Base-by-base conservation (phyloP, 495 filamentous ascomycete genomes). In the Sporormia fimetaria region DNA sequence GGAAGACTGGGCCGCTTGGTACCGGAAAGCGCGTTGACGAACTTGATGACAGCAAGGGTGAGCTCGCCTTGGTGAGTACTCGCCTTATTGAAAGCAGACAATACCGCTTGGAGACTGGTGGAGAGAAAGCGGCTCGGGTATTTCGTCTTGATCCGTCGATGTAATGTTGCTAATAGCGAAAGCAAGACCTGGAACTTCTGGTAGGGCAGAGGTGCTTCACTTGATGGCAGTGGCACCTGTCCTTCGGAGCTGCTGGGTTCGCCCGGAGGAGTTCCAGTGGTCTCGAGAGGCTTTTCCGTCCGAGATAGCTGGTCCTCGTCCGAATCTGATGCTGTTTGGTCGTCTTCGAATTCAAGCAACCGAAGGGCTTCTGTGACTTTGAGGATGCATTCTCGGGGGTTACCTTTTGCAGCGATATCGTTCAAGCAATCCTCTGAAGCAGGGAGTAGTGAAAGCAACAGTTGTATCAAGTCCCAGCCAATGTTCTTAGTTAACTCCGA, bases 381-480 rank as follows among this genome's bases (percentile, higher is more conserved):
- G 43, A 98, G 66, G 27, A 94, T 81, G 25, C 95, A 90, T 56
- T 98, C 90, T 37, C 90, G 68, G 0, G 90, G 92, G 52, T 96
- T 98, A 16, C 90, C 90, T 34, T 87, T 63, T 7, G 78, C 68
- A 14, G 92, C 88, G 10, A 83, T 70, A 59, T 78, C 70, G 36
- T 83, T 75, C 1, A 98, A 70, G 58, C 87, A 93, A 52, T 71
- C 63, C 26, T 76, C 71, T 2, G 78, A 83, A 24, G 71, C 76
- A 1, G 80, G 77, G 0, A 95, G 58, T 51, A 78, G 73, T 12
- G 81, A 78, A 14, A 95, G 65, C 2, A 98, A 74, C 33, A 93
- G 72, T 55, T 83, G 79, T 6, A 98, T 81, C 28, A 98, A 62
- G 56, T 98, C 90, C 90, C 90, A 98, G 31, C 90, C 92, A 54